Percentiles rank a stretch among this genome's conserved stretches.
Evolutionary conservation across 2,329 filamentous ascomycete species (phyloP).

Genomic region (Alternaria postmessia): DNA sequence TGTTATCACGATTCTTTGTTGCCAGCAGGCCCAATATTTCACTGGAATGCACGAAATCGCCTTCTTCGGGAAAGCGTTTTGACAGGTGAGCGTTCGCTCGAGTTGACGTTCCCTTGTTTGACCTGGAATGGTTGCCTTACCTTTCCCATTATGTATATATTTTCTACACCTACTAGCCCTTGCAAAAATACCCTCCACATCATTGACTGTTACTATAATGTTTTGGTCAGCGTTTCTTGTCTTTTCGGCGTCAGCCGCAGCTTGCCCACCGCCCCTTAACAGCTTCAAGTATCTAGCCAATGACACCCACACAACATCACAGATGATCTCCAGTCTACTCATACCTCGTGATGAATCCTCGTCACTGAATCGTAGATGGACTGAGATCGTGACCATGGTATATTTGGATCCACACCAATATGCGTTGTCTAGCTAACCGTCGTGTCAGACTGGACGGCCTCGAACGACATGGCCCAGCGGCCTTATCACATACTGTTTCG

Average conservation of each 20-base stretch:
- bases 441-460: background rate
- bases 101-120: background rate
- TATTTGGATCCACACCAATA: background rate
- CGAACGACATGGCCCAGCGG: slow-evolving; percentile 9
- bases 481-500: slow-evolving; percentile 4
- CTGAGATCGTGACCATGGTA: slow-evolving; percentile 7
- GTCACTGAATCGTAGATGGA: background rate
- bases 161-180: background rate
- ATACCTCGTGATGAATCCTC: background rate
- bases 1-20: background rate
- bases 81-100: background rate
- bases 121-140: background rate
- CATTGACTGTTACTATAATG: background rate
- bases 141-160: background rate
- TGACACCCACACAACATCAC: background rate
- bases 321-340: background rate
- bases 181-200: background rate
- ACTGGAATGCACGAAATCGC: background rate
- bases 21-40: background rate
- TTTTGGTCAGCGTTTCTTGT: background rate
- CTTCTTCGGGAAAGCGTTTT: background rate
- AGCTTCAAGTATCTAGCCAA: slow-evolving; percentile 3
- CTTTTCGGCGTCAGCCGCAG: background rate
- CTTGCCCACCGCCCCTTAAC: slow-evolving; percentile 3
- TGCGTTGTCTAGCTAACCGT: background rate